Evolutionary conservation across 441 rosid genomes (phyloP).

Genomic region (Lepidium campestre): DNA sequence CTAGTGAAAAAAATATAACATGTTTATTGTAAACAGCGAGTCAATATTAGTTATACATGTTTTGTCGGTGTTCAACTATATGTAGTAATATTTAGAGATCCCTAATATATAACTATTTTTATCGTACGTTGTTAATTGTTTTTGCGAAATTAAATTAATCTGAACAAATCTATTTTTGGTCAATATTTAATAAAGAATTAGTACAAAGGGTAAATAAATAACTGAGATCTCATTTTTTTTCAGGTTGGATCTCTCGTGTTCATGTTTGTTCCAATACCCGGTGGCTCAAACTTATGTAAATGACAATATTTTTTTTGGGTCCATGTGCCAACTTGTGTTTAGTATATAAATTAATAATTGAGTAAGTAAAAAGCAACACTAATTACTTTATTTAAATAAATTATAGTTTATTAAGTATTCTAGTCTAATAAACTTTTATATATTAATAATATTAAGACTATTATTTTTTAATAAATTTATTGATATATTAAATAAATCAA

Average conservation of each 20-base stretch:
- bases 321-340: constrained; percentile 13
- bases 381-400: not conserved
- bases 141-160: no score
- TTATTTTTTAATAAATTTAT: no score
- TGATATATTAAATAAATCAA: no score
- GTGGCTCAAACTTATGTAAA: constrained; percentile 1
- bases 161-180: not conserved
- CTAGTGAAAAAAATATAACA: not conserved
- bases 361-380: not conserved
- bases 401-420: not conserved
- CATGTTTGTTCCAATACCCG: constrained; percentile 12
- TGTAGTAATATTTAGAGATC: no score
- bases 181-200: not conserved
- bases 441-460: no score
- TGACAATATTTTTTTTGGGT: not conserved
- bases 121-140: no score
- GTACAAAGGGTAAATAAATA: not conserved
- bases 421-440: no score
- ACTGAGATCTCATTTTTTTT: not conserved
- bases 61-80: not conserved
- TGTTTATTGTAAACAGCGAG: not conserved
- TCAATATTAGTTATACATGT: not conserved
- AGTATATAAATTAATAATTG: not conserved
- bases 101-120: no score
- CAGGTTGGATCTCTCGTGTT: not conserved